phyloP scores from a whole-genome alignment of 164 flowering plant species.

The Stephania yunnanensis region DNA sequence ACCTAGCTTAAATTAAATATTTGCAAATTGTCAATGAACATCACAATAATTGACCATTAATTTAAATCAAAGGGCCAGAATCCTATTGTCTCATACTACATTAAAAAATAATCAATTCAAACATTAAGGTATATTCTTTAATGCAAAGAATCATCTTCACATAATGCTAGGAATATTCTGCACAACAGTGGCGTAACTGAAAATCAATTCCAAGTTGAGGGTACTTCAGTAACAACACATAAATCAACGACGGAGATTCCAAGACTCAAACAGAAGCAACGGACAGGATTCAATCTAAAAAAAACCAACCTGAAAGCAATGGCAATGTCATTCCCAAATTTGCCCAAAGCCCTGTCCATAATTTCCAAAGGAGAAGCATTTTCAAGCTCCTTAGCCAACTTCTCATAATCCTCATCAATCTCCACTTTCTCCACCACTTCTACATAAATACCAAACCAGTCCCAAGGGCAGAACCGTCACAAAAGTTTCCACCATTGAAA shows the following conservation, averaged over 20 bases:
- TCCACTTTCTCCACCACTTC: conserved; percentile 36
- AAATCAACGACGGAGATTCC: not conserved
- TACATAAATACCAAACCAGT: conserved; percentile 16
- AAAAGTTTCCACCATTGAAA: not conserved
- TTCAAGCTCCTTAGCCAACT: conserved; percentile 54
- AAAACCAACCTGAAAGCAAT: conserved; percentile 85
- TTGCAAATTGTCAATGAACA: no score
- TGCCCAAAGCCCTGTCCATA: conserved; percentile 73
- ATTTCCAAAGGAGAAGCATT: conserved; percentile 84
- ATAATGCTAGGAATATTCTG: not conserved
- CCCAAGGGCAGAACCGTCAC: not conserved
- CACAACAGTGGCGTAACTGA: not conserved
- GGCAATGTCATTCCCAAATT: conserved; percentile 76
- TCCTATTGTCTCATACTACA: no score
- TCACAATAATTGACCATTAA: no score
- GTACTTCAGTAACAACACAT: not conserved
- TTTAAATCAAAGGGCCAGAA: no score
- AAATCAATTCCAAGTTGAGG: not conserved
- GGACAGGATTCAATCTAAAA: not conserved
- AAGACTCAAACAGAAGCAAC: not conserved
- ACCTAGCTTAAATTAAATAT: no score
- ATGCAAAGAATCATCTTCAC: not conserved
- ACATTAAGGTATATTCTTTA: not conserved
- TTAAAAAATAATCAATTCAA: no score
- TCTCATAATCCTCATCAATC: conserved; percentile 43